Percentiles rank a stretch among this genome's conserved stretches.
phyloP scores from a whole-genome alignment of 116 monocot species.

The Zostera marina region DNA sequence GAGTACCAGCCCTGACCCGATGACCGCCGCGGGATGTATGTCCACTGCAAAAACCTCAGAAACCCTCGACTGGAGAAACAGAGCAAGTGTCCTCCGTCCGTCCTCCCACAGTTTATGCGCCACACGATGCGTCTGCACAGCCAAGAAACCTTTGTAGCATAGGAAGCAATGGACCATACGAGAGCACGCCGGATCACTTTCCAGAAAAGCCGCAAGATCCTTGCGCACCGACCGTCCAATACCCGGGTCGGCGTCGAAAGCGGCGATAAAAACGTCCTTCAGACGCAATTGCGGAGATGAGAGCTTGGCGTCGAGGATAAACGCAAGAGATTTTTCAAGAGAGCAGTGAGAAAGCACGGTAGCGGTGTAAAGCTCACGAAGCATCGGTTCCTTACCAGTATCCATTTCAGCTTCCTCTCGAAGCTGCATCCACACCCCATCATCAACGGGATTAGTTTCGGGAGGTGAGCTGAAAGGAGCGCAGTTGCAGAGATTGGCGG shows the following conservation, averaged over 20 bases:
- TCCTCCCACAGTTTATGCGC: constrained; percentile 34
- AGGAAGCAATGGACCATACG: constrained; percentile 51
- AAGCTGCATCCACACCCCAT: constrained; percentile 29
- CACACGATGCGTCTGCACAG: constrained; percentile 34
- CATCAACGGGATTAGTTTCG: background rate
- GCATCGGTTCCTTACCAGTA: constrained; percentile 32
- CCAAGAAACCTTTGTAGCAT: constrained; percentile 60
- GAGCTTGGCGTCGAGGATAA: constrained; percentile 35
- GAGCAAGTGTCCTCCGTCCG: constrained; percentile 18
- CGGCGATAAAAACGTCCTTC: constrained; percentile 48
- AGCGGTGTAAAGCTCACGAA: constrained; percentile 19
- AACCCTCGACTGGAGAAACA: constrained; percentile 36
- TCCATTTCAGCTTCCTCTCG: constrained; percentile 34
- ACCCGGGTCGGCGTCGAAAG: constrained; percentile 18
- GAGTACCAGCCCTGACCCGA: constrained; percentile 42
- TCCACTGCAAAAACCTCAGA: constrained; percentile 61
- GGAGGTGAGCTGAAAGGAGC: background rate
- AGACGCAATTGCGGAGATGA: constrained; percentile 10
- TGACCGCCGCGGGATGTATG: constrained; percentile 46
- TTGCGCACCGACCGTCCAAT: constrained; percentile 20
- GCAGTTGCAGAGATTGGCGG: too few species aligned
- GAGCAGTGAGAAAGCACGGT: constrained; percentile 27
- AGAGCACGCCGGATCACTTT: constrained; percentile 55
- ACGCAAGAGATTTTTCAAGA: constrained; percentile 42
- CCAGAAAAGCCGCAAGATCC: constrained; percentile 30